Conservation (phyloP, 1,284 basidiomycete genomes). For the Exobasidium rhododendri region DNA sequence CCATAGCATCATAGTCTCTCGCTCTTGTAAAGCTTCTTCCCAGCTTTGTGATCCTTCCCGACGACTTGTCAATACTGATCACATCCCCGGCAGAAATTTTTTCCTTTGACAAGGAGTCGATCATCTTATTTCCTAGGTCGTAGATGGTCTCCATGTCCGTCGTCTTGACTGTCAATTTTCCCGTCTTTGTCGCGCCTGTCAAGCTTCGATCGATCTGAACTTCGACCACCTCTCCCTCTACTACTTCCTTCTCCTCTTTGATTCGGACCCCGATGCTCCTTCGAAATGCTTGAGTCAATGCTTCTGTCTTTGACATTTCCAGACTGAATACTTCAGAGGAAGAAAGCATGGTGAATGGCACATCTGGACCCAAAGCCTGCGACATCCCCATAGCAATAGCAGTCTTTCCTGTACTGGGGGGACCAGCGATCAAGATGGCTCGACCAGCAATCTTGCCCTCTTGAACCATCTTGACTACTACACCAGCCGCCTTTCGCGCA, state of each 20-base stretch:
- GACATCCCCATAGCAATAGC: conserved; percentile 96
- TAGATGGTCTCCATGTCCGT: conserved; percentile 99
- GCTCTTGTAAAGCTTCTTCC: conserved; percentile 92
- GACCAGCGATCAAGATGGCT: conserved; percentile 91
- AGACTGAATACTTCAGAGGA: conserved; percentile 96
- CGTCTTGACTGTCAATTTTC: conserved; percentile 94
- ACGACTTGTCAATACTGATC: conserved; percentile 90
- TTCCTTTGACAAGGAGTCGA: conserved; percentile 91
- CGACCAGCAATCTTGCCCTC: conserved; percentile 90
- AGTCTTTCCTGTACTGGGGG: conserved; percentile 93
- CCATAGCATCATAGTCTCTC: conserved; percentile 97
- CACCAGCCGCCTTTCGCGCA: conserved; percentile 91
- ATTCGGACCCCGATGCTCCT: conserved; percentile 94
- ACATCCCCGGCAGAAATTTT: conserved; percentile 96
- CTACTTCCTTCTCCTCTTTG: conserved; percentile 94
- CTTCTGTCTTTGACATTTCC: conserved; percentile 94
- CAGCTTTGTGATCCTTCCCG: conserved; percentile 93
- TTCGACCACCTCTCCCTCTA: conserved; percentile 97
- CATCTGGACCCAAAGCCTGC: conserved; percentile 84
- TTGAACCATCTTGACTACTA: conserved; percentile 97
- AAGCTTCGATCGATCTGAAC: conserved; percentile 96
- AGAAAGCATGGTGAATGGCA: conserved; percentile 95
- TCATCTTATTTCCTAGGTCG: conserved; percentile 98
- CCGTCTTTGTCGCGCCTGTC: conserved; percentile 98
- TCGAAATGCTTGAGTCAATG: conserved; percentile 91